phyloP scores from a whole-genome alignment of 495 filamentous ascomycete species.

The Neurospora discreta region DNA sequence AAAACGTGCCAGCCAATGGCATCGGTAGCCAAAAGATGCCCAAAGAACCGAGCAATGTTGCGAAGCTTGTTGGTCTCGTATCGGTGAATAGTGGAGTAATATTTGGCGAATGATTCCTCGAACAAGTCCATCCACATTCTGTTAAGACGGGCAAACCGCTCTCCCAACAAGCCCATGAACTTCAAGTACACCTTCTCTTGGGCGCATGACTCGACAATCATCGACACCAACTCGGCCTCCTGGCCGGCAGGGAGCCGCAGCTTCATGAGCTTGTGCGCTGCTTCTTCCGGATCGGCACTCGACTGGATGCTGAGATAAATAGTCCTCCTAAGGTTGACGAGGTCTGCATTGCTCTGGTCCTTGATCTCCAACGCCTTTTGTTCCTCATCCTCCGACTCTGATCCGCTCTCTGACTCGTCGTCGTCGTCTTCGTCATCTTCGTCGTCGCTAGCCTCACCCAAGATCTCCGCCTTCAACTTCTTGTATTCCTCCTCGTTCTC shows the following conservation, averaged over 20 bases:
- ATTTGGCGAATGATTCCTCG: constrained; percentile 76
- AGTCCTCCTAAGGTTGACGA: constrained; percentile 83
- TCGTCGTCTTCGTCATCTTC: constrained; percentile 61
- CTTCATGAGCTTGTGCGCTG: constrained; percentile 90
- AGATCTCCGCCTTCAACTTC: constrained; percentile 80
- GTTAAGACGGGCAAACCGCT: constrained; percentile 91
- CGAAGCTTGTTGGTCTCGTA: constrained; percentile 89
- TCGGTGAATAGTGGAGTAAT: constrained; percentile 95
- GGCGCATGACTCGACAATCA: constrained; percentile 93
- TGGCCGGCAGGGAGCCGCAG: constrained; percentile 77
- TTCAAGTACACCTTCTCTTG: constrained; percentile 95
- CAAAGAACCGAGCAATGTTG: constrained; percentile 92
- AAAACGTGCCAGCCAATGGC: constrained; percentile 88
- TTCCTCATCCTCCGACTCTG: constrained; percentile 66
- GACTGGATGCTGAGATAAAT: constrained; percentile 98
- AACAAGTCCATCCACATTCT: constrained; percentile 89
- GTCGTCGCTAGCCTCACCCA: constrained; percentile 80
- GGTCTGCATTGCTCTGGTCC: constrained; percentile 90
- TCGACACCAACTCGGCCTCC: constrained; percentile 82
- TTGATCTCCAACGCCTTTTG: constrained; percentile 79
- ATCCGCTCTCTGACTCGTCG: constrained; percentile 62
- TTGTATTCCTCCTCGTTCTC: constrained; percentile 84
- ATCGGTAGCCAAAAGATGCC: constrained; percentile 76
- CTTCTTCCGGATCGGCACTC: constrained; percentile 88
- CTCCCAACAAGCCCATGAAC: constrained; percentile 89